These are phyloP conservation scores for Chytriomyces sp. DNA, from an alignment of 192 early-diverging fungal species.

Conservation along the genomic window DNA sequence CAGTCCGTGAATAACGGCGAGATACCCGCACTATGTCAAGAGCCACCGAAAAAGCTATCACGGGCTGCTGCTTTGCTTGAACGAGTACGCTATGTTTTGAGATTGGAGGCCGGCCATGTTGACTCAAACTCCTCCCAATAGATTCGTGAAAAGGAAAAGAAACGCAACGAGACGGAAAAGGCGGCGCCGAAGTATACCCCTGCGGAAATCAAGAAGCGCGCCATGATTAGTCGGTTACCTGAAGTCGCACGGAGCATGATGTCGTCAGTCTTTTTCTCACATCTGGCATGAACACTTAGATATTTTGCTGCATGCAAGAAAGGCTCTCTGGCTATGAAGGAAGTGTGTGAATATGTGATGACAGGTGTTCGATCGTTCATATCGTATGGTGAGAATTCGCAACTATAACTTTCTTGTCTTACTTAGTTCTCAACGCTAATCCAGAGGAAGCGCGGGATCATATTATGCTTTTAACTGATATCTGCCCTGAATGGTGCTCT, in stretches of 20 bases:
- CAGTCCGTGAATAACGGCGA: too few species aligned
- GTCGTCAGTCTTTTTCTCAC: constrained; percentile 18
- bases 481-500: constrained; percentile 39
- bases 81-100: constrained; percentile 23
- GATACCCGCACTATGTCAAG: too few species aligned
- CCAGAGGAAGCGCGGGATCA: constrained; percentile 38
- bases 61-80: constrained; percentile 33
- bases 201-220: constrained; percentile 25
- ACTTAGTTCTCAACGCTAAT: neutral
- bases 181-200: constrained; percentile 23
- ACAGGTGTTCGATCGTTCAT: constrained; percentile 18
- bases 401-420: neutral
- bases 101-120: neutral
- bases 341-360: constrained; percentile 33
- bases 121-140: neutral
- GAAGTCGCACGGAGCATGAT: constrained; percentile 32
- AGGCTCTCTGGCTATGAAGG: constrained; percentile 25
- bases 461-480: constrained; percentile 26
- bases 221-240: constrained; percentile 37
- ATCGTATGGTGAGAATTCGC: constrained; percentile 30
- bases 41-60: constrained; percentile 24
- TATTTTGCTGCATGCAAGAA: constrained; percentile 25
- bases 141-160: constrained; percentile 38
- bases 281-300: constrained; percentile 10
- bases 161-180: constrained; percentile 25